phyloP scores from a whole-genome alignment of 2,329 filamentous ascomycete species.

The Elsinoe arachidis region DNA sequence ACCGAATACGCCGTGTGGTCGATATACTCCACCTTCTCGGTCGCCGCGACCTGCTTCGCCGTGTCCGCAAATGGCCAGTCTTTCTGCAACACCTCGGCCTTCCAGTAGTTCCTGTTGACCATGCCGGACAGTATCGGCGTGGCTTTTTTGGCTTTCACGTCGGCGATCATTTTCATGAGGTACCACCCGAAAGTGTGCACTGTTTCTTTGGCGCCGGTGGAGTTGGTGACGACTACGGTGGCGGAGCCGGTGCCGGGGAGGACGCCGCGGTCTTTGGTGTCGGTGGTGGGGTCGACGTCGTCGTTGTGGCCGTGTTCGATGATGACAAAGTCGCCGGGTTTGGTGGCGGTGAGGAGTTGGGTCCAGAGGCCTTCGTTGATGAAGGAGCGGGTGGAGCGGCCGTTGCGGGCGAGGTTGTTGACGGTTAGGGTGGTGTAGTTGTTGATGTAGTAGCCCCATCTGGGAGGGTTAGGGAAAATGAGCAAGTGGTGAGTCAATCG shows the following conservation, averaged over 20 bases:
- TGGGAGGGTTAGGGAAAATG: neutral
- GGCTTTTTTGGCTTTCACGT: slow-evolving; percentile 19
- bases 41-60: slow-evolving; percentile 18
- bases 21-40: slow-evolving; percentile 19
- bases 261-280: slow-evolving; percentile 19
- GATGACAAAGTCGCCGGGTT: slow-evolving; percentile 19
- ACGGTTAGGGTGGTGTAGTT: slow-evolving; percentile 11
- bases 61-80: slow-evolving; percentile 20
- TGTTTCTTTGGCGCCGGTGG: slow-evolving; percentile 11
- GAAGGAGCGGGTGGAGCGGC: slow-evolving; percentile 19
- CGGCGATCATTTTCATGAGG: slow-evolving; percentile 23
- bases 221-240: slow-evolving; percentile 18
- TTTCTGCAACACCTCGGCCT: neutral
- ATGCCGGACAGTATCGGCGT: slow-evolving; percentile 23
- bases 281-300: slow-evolving; percentile 20
- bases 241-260: slow-evolving; percentile 21
- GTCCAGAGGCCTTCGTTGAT: slow-evolving; percentile 21
- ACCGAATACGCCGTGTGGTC: slow-evolving; percentile 24
- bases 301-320: slow-evolving; percentile 25
- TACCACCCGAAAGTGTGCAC: slow-evolving; percentile 25
- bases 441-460: neutral
- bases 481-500: neutral
- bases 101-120: neutral
- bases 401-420: slow-evolving; percentile 17
- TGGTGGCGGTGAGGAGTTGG: slow-evolving; percentile 15